Conservation (phyloP, 257 asterid genomes). For the Fraxinus quadrangulata region DNA sequence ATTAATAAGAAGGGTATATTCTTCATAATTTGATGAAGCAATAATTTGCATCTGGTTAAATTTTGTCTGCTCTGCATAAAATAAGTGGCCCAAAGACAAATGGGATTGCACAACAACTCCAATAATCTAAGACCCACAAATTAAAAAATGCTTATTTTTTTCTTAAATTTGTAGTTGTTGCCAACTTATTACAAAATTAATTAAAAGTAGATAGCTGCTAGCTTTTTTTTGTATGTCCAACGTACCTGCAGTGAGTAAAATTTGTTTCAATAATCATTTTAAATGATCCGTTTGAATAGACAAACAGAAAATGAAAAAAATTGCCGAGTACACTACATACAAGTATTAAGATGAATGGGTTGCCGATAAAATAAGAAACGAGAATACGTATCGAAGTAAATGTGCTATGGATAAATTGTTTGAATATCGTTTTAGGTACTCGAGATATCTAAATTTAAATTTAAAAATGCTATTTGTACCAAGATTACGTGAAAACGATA, state of each 20-base stretch:
- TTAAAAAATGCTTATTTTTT: not conserved
- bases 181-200: slow-evolving; percentile 21
- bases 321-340: not conserved
- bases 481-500: too few relatives aligned
- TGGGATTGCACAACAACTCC: slow-evolving; percentile 16
- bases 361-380: too few relatives aligned
- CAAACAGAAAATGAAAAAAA: not conserved
- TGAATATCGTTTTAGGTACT: too few relatives aligned
- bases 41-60: not conserved
- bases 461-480: too few relatives aligned
- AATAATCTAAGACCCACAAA: slow-evolving; percentile 29
- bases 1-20: not conserved
- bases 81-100: not conserved
- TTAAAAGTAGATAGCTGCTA: slow-evolving; percentile 6
- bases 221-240: not conserved
- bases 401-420: too few relatives aligned
- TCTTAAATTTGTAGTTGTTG: not conserved
- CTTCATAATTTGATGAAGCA: not conserved
- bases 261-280: not conserved
- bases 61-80: not conserved
- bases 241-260: not conserved
- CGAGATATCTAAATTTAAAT: too few relatives aligned
- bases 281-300: not conserved
- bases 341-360: too few relatives aligned
- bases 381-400: too few relatives aligned